Base-by-base conservation (phyloP, 192 early-diverging fungal genomes). In the Phycomyces blakesleeanus region DNA sequence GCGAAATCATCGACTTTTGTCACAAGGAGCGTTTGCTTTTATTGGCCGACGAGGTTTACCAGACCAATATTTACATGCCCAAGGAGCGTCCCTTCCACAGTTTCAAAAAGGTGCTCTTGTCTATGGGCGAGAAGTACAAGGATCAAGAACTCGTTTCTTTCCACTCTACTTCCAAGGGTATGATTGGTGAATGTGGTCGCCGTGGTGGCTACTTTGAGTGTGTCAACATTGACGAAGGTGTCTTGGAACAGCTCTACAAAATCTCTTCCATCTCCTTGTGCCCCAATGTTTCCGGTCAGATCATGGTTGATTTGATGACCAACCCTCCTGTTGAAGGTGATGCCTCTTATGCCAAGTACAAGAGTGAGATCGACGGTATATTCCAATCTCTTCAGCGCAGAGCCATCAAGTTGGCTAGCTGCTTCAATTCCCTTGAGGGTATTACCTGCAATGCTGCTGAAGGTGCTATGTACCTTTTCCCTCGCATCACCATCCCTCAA, bases 181-280 rank as follows among this genome's bases (percentile, higher is more conserved):
- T 97, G 93, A 72, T 99, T 53, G 97, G 97, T 65, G 97, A 99
- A 77, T 99, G 97, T 72, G 97, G 97, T 40, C 86, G 93, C 51
- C 87, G 97, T 51, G 96, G 97, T 61, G 97, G 95, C 11, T 99
- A 97, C 81, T 95, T 95, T 83, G 97, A 99, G 77, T 94, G 92
- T 64, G 84, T 84, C 27, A 88, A 88, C 50, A 85, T 98, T 51
- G 88, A 91, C 71, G 58, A 68, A 0, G 55, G 78, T 7, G 85
- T 97, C 34, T 76, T 92, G 77, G 93, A 82, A 20, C 85, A 96
- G 71, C 74, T 97, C 58, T 93, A 97, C 79, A 99, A 99, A 80
- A 78, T 99, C 72, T 90, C 91, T 1, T 94, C 92, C 58, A 88
- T 96, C 59, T 84, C 82, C 54, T 76, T 99, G 73, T 99, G 97